These are phyloP conservation scores for Pseudocercospora macadamiae DNA, from an alignment of 2,329 filamentous ascomycete genomes.

Conservation along the genomic window DNA sequence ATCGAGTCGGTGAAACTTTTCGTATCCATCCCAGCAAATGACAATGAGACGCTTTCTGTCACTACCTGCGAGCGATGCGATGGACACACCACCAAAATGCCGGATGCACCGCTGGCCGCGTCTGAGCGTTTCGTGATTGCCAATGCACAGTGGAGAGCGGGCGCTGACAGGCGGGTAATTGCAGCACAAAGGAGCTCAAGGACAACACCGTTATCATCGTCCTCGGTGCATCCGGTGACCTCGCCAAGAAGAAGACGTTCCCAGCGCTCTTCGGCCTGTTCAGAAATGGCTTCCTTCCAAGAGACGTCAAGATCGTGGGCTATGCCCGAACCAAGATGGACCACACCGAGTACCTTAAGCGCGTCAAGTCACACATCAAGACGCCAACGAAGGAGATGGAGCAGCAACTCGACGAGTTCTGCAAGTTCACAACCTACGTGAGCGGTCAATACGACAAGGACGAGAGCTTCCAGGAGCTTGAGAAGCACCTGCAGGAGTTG, in stretches of 20 bases:
- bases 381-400: constrained; percentile 96
- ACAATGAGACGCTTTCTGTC: neutral
- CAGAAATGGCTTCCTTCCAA: constrained; percentile 96
- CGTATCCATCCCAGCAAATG: neutral
- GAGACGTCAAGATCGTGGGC: constrained; percentile 94
- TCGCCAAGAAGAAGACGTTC: constrained; percentile 99
- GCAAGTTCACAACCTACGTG: constrained; percentile 84
- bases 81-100: constrained; percentile 4
- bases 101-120: neutral
- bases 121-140: neutral
- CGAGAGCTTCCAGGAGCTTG: constrained; percentile 84
- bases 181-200: constrained; percentile 89
- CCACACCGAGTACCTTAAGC: constrained; percentile 88
- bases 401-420: constrained; percentile 91
- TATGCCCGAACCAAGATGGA: constrained; percentile 99
- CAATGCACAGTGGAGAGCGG: neutral
- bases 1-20: constrained; percentile 18
- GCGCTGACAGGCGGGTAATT: constrained; percentile 21
- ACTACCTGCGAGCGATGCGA: constrained; percentile 3
- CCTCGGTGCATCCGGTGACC: constrained; percentile 92
- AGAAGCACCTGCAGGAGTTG: constrained; percentile 81
- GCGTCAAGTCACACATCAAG: constrained; percentile 98
- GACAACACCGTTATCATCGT: constrained; percentile 97
- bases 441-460: constrained; percentile 98
- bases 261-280: constrained; percentile 96